Conservation (phyloP, 192 early-diverging fungal species). For the Jimgerdemannia lactiflua region DNA sequence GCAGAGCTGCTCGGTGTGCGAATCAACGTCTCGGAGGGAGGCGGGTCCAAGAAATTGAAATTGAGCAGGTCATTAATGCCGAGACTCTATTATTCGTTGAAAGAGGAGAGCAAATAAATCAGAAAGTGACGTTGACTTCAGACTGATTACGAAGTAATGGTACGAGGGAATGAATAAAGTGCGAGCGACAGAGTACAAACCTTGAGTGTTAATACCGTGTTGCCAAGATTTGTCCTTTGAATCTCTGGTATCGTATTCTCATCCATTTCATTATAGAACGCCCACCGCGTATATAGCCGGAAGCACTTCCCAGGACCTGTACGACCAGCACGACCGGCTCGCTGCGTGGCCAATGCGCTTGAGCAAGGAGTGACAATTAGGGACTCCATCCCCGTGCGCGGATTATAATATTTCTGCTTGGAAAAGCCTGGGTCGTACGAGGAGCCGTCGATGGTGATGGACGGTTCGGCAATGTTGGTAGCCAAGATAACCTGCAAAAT, state of each 20-base stretch:
- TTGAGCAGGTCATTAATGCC: conserved; percentile 96
- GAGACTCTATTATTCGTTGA: conserved; percentile 53
- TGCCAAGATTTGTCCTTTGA: no score
- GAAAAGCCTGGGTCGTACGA: conserved; percentile 98
- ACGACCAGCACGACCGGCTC: conserved; percentile 93
- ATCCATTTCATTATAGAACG: no score
- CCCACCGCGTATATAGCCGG: no score
- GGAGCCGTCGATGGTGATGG: conserved; percentile 96
- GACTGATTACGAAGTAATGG: no score
- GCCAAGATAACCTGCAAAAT: conserved; percentile 72
- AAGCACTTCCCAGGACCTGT: conserved; percentile 97
- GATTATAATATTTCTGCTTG: conserved; percentile 95
- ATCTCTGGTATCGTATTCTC: no score
- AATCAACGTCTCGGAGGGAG: conserved; percentile 88
- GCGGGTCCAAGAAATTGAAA: conserved; percentile 99
- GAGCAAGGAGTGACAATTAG: conserved; percentile 94
- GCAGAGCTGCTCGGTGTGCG: conserved; percentile 88
- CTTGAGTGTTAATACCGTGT: no score
- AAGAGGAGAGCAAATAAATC: neutral
- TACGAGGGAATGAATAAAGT: no score
- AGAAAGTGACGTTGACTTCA: no score
- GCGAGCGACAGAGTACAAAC: no score
- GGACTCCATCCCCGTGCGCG: conserved; percentile 95
- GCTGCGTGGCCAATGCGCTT: conserved; percentile 91
- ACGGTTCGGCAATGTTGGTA: conserved; percentile 99